Evolutionary conservation across 805 yeast genomes (phyloP).

Genomic region (Cyberlindnera samutprakarnensis): DNA sequence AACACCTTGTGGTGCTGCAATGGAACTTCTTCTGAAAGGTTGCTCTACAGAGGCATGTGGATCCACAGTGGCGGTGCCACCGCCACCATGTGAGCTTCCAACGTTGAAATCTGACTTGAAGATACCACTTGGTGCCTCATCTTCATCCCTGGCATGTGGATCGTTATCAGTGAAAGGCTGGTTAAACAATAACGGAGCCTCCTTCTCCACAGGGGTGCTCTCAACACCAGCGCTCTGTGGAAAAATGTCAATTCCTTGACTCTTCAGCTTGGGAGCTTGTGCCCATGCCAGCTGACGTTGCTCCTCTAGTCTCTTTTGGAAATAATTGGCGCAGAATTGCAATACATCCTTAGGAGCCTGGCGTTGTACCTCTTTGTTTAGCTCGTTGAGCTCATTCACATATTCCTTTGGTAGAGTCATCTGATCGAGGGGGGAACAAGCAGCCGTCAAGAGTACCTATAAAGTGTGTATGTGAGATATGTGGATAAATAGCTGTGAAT

Average conservation of each 20-base stretch:
- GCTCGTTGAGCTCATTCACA: conserved; percentile 50
- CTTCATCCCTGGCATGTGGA: conserved; percentile 43
- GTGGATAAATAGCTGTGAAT: too few relatives aligned
- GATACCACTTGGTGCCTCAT: conserved; percentile 16
- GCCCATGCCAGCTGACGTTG: conserved; percentile 48
- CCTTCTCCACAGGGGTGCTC: conserved; percentile 1
- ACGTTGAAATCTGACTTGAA: conserved; percentile 21
- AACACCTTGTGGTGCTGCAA: conserved; percentile 13
- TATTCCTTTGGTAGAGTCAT: conserved; percentile 32
- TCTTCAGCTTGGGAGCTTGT: conserved; percentile 40
- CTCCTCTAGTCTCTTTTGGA: conserved; percentile 51
- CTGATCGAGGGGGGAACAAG: too few relatives aligned
- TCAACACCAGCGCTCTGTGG: conserved; percentile 27
- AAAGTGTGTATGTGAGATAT: too few relatives aligned
- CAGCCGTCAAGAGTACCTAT: too few relatives aligned
- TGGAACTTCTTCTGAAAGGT: conserved; percentile 10
- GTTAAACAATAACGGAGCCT: conserved; percentile 15
- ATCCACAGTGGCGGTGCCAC: conserved; percentile 14
- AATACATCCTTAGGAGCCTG: conserved; percentile 60
- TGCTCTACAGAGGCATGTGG: conserved; percentile 11
- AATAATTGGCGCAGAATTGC: conserved; percentile 72
- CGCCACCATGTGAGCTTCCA: conserved; percentile 15
- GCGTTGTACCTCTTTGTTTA: conserved; percentile 47
- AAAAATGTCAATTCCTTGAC: conserved; percentile 43
- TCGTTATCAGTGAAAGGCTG: conserved; percentile 56